phyloP scores from a whole-genome alignment of 2,329 filamentous ascomycete species.

The Eurotiales sp. region DNA sequence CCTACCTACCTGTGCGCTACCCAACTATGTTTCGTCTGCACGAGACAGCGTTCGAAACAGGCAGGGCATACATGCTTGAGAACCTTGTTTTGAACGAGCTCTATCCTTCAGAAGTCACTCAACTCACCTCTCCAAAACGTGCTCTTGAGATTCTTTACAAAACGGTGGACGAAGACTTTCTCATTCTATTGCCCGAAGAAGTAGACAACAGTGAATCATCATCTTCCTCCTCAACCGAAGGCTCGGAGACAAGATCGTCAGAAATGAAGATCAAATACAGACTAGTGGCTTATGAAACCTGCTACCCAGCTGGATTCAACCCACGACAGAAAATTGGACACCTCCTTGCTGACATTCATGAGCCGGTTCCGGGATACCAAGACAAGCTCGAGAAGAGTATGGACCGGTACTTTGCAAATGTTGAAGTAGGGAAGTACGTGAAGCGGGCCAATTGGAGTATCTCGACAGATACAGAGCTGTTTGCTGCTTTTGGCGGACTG shows the following conservation, averaged over 20 bases:
- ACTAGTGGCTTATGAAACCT: constrained; percentile 54
- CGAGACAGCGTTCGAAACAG: constrained; percentile 22
- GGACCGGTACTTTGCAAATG: constrained; percentile 27
- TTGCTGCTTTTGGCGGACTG: constrained; percentile 35
- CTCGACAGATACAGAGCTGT: constrained; percentile 37
- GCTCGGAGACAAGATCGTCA: background rate
- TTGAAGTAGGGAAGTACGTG: constrained; percentile 36
- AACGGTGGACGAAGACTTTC: constrained; percentile 58
- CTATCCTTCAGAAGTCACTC: constrained; percentile 35
- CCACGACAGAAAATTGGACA: constrained; percentile 53
- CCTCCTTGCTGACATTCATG: constrained; percentile 54
- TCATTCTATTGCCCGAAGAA: constrained; percentile 51
- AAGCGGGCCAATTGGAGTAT: constrained; percentile 52
- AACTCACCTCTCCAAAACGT: constrained; percentile 29
- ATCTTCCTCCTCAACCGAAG: background rate
- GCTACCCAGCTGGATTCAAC: constrained; percentile 58
- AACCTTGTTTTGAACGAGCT: constrained; percentile 46
- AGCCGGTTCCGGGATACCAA: constrained; percentile 36
- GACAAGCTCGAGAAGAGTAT: constrained; percentile 28
- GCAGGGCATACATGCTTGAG: constrained; percentile 29
- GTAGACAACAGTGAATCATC: constrained; percentile 9
- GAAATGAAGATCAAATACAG: constrained; percentile 44
- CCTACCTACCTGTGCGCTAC: constrained; percentile 56
- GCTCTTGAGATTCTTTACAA: constrained; percentile 49
- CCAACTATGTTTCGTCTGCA: constrained; percentile 50